A percentile compares a stretch with the other conserved stretches of the same genome.
Conservation (phyloP, 2,329 filamentous ascomycete species). For the Myriosclerotinia duriaeana region DNA sequence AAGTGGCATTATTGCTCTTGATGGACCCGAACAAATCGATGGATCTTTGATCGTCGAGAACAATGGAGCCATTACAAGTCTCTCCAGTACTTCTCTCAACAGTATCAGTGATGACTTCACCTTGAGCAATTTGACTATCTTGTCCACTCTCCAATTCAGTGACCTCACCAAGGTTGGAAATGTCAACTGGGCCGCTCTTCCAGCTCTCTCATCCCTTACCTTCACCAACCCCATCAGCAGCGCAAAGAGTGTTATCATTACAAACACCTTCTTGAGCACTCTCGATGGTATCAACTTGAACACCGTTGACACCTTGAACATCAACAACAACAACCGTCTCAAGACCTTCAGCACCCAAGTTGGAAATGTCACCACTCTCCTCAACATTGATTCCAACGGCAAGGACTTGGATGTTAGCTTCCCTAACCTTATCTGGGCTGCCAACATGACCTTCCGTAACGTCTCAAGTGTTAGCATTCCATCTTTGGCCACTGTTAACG, state of each 20-base stretch:
- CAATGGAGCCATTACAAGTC: slow-evolving; percentile 60
- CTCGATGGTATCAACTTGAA: slow-evolving; percentile 80
- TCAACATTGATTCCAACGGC: slow-evolving; percentile 81
- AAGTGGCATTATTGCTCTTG: slow-evolving; percentile 52
- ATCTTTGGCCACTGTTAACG: slow-evolving; percentile 69
- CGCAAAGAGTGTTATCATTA: slow-evolving; percentile 69
- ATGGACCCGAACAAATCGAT: slow-evolving; percentile 57
- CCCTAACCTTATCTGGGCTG: slow-evolving; percentile 74
- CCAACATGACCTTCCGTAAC: slow-evolving; percentile 81
- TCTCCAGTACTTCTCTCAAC: slow-evolving; percentile 61
- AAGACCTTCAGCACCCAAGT: slow-evolving; percentile 74
- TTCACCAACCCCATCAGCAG: slow-evolving; percentile 63
- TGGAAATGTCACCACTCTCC: slow-evolving; percentile 66
- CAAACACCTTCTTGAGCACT: slow-evolving; percentile 79
- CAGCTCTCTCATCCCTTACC: slow-evolving; percentile 56
- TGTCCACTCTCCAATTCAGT: slow-evolving; percentile 67
- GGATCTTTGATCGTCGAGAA: slow-evolving; percentile 61
- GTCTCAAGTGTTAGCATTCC: slow-evolving; percentile 73
- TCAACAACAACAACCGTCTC: slow-evolving; percentile 89
- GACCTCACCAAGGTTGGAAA: slow-evolving; percentile 62
- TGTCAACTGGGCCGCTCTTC: slow-evolving; percentile 73
- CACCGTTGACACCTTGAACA: slow-evolving; percentile 69
- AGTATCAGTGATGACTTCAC: slow-evolving; percentile 69
- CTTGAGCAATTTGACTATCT: slow-evolving; percentile 65
- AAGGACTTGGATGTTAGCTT: slow-evolving; percentile 68